Base-by-base conservation (phyloP, 306 rosid species). In the Comarum palustre region DNA sequence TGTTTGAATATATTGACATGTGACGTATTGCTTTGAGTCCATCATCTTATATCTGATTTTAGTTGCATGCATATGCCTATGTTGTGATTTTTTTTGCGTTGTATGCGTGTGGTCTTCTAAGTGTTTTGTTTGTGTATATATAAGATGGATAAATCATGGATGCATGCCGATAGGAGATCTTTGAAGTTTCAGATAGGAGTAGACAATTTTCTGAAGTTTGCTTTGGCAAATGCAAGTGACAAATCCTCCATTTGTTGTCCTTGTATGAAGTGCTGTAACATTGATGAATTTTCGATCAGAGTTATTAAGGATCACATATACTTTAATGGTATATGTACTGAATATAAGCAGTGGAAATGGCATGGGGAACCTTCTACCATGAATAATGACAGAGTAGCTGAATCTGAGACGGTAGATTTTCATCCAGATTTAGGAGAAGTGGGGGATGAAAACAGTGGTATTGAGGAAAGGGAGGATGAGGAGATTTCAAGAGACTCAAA, bases 21-120 rank as follows among this genome's bases (percentile, higher is more conserved):
- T 59, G 65, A 59, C 65, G 65, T 29, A 29, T 59, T 59, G 29
- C 39, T 59, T 32, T 51, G 48, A 47, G 43, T 39, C 43, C 43
- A 39, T 39, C 43, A 39, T 8, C 12, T 39, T 39, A 39, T 39
- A 39, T 39, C 43, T 39, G 43, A 39, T 39, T 39, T 39, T 39
- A 39, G 43, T 39, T 39, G 43, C 11, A 39, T 39, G 43, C 42
- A 39, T 39, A 39, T 39, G 43, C 10, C 43, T 39, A 39, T 39
- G 43, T 8, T 39, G 43, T 39, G 10, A 39, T 7, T 39, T 39
- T 36, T 39, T 39, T 39, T 39, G 43, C 43, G 2, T 39, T 39
- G 43, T 39, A 39, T 39, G 43, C 43, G 2, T 39, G 11, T 39
- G 43, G 43, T 39, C 11, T 7, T 39, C 9, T 36, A 5, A 36